Base-by-base conservation (phyloP, 2,329 filamentous ascomycete genomes). In the Ophiocordyceps australis region DNA sequence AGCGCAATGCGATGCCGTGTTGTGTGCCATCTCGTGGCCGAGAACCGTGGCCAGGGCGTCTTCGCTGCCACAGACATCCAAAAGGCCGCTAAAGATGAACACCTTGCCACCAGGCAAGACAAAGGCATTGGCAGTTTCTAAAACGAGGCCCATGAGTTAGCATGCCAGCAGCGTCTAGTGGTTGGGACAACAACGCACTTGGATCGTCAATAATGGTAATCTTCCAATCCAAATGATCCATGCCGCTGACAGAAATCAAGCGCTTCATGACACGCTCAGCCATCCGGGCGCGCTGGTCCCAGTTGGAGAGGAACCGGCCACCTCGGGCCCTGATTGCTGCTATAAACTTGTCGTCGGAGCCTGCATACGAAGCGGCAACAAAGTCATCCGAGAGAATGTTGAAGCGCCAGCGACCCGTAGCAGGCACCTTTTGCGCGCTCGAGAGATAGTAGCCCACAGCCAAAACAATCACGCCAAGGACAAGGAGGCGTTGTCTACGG, bases 21-120 rank as follows among this genome's bases (percentile, higher is more conserved):
- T 77, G 43, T 86, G 79, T 12, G 77, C 75, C 32, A 85, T 79
- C 52, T 85, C 79, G 47, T 85, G 79, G 10, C 76, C 75, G 10
- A 86, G 55, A 3, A 86, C 75, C 2, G 78, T 69, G 5, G 79
- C 79, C 15, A 86, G 55, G 4, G 70, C 73, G 41, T 75, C 65
- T 29, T 82, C 75, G 38, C 57, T 70, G 27, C 59, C 43, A 31
- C 74, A 75, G 14, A 81, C 52, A n/a, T 62, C 59, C 28, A 85
- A 47, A 17, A 86, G 70, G 20, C 79, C 78, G 34, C 68, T 74
- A 41, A 71, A 76, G 3, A 86, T 77, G 42, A 85, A 85, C 1
- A 86, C 77, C 38, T 83, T 82, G 14, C 78, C 77, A 5, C 71
- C 77, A 0, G 79, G 78, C 5, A 82, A 60, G 2, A 86, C 77